phyloP scores from a whole-genome alignment of 345 rosid species.

The Eucalyptus pauciflora region DNA sequence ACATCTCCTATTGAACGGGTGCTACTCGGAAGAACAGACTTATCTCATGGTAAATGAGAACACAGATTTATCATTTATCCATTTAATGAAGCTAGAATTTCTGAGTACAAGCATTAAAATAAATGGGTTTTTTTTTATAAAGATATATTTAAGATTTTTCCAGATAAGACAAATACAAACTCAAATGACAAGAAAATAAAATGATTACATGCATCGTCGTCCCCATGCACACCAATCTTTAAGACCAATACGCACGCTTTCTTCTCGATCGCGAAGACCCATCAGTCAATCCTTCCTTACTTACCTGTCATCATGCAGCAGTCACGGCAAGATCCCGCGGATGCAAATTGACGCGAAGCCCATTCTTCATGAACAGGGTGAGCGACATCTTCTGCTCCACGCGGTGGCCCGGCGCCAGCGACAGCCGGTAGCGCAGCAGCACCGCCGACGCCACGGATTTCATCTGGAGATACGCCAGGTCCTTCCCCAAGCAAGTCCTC shows the following conservation, averaged over 20 bases:
- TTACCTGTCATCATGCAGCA: neutral
- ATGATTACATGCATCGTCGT: neutral
- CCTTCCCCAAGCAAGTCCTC: constrained; percentile 87
- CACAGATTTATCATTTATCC: neutral
- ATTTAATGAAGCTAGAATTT: neutral
- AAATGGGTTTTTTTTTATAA: neutral
- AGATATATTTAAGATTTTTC: neutral
- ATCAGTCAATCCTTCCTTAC: neutral
- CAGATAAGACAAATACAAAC: neutral
- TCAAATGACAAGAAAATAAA: neutral
- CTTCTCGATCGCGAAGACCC: neutral
- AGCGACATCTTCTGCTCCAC: constrained; percentile 96
- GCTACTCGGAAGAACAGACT: neutral
- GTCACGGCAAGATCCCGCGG: constrained; percentile 34
- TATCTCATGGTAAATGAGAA: neutral
- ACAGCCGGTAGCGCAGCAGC: constrained; percentile 64
- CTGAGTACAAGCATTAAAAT: neutral
- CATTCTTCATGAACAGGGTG: constrained; percentile 83
- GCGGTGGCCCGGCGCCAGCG: constrained; percentile 59
- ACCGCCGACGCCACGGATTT: constrained; percentile 83
- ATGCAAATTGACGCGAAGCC: constrained; percentile 61
- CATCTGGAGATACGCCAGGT: constrained; percentile 87
- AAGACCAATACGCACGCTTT: neutral
- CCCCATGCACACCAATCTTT: neutral
- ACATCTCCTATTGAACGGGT: neutral